Evolutionary conservation across 2,329 filamentous ascomycete genomes (phyloP), one percentile per base, ranked within the genome.

Genomic region (Teratosphaeria zuluensis): DNA sequence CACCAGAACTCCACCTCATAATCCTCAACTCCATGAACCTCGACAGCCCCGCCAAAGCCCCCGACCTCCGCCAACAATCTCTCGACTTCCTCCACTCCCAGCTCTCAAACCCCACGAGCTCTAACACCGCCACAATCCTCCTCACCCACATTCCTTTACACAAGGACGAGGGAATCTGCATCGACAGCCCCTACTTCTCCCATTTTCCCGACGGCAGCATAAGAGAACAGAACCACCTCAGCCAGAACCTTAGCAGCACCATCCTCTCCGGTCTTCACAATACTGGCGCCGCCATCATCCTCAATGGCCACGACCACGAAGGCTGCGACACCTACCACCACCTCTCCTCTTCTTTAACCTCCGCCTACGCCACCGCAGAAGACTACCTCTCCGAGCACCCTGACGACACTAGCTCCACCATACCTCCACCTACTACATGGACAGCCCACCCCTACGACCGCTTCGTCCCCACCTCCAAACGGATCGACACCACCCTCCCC

Each of bases 241-340:
- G 87, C 56, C 78, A 81, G 7, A 81, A 87, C 59, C 84, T 88
- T 4, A 90, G 85, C 66, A 73, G 73, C 3, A 81, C 80, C 56
- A 84, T 96, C n/a, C 76, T 96, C 1, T 86, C 95, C 72, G 64
- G 90, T 90, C 94, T 74, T 89, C 79, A 67, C 83, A 81, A 67
- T 83, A 81, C 5, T 81, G 89, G 62, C 16, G 81, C 78, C 8
- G 92, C 92, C 0, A 76, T 97, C 5, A 85, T 99, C 30, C 75
- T 99, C 46, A 96, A 92, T 54, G 94, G 94, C 0, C 94, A 99
- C 71, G 94, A 99, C 69, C 94, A 99, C 72, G 89, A 89, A 65
- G 94, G 94, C 6, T 99, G 94, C 70, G 91, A 97, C 73, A 88
- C 87, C 7, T 87, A 88, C 68, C 94, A 99, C 76, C 92, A 82